Evolutionary conservation across 192 early-diverging fungal species (phyloP).

Genomic region (Coemansia furcata): DNA sequence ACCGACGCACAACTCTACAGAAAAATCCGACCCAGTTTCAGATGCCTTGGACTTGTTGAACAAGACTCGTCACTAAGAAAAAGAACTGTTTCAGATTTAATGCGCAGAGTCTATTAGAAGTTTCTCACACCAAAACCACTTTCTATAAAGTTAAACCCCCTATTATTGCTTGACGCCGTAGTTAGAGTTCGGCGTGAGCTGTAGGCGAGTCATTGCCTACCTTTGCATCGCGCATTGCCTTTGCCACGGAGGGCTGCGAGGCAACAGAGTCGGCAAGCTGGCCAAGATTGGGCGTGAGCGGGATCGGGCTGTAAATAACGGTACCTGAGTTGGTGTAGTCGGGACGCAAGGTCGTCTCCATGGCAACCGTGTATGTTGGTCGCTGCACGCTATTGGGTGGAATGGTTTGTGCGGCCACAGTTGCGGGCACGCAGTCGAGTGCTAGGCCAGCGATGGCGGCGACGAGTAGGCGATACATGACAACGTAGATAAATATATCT

Average conservation of each 20-base stretch:
- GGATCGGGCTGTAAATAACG: constrained; percentile 29
- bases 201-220: constrained; percentile 1
- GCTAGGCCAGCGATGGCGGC: neutral
- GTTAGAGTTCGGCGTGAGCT: constrained; percentile 30
- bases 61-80: constrained; percentile 12
- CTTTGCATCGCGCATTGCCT: constrained; percentile 35
- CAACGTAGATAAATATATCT: neutral
- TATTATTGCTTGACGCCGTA: neutral
- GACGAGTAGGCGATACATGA: neutral
- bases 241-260: constrained; percentile 31
- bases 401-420: neutral
- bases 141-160: neutral
- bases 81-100: neutral
- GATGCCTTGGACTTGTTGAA: constrained; percentile 12
- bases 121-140: neutral
- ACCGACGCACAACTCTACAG: neutral
- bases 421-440: neutral
- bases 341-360: constrained; percentile 45
- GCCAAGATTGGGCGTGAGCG: constrained; percentile 41
- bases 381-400: neutral
- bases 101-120: neutral
- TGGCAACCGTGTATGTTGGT: constrained; percentile 17
- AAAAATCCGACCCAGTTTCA: neutral
- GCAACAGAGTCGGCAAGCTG: constrained; percentile 34
- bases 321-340: constrained; percentile 14